Evolutionary conservation across 805 yeast genomes (phyloP).

Genomic region (Kuraishia ogatae): DNA sequence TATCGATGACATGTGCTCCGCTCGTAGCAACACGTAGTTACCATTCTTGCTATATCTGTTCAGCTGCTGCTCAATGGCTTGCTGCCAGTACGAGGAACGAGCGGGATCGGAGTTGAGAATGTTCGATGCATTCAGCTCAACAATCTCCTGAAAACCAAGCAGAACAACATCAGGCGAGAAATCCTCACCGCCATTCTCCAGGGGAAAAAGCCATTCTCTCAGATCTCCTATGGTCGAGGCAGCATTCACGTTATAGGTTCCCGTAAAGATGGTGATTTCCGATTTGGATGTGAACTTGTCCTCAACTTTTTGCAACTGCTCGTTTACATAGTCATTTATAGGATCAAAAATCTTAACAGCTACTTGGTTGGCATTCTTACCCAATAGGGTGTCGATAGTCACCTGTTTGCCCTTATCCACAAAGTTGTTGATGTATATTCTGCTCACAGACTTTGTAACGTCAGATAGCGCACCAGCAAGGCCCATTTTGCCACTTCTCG

Average conservation of each 20-base stretch:
- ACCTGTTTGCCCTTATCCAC: conserved; percentile 86
- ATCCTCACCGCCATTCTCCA: conserved; percentile 37
- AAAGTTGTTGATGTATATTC: conserved; percentile 93
- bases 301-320: conserved; percentile 41
- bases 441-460: conserved; percentile 89
- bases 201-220: conserved; percentile 76
- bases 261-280: conserved; percentile 60
- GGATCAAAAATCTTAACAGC: conserved; percentile 83
- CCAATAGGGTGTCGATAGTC: conserved; percentile 81
- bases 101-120: conserved; percentile 81
- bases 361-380: conserved; percentile 63
- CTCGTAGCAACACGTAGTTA: conserved; percentile 54
- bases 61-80: conserved; percentile 50
- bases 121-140: conserved; percentile 87
- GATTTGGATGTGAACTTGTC: conserved; percentile 51
- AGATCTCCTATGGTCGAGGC: conserved; percentile 49
- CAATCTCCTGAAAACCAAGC: conserved; percentile 91
- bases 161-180: conserved; percentile 70
- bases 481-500: conserved; percentile 94
- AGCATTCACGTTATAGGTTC: conserved; percentile 87
- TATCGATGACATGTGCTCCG: conserved; percentile 69
- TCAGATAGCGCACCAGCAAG: conserved; percentile 96
- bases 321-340: conserved; percentile 72
- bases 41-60: conserved; percentile 28
- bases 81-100: conserved; percentile 74